Evolutionary conservation across 2,329 filamentous ascomycete species (phyloP), one percentile per base, ranked within the genome.

Genomic region (Diaporthe velutina): DNA sequence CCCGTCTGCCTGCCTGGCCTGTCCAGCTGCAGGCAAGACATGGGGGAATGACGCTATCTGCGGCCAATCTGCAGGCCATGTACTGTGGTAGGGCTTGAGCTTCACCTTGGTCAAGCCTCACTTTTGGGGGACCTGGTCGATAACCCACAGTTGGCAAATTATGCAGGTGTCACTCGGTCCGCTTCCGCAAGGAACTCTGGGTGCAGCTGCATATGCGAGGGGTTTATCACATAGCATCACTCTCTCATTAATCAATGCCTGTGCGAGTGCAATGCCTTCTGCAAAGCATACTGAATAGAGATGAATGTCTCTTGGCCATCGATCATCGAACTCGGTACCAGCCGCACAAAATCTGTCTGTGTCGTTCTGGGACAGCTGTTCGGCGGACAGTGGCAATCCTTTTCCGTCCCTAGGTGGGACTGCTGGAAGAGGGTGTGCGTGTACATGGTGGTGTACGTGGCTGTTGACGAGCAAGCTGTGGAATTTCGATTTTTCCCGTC

Each of bases 131-230:
- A 28, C 67, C 45, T 55, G 60, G 40, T 61, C 55, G 48, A 55
- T 54, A 72, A 64, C 64, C 74, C 73, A 70, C 60, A 42, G 73
- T 72, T 76, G 72, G 74, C 61, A 73, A 73, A 57, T 64, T 64
- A 71, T 76, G 75, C 75, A 76, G 73, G 66, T 76, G 72, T 70
- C 71, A 74, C 52, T 74, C 75, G 75, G 75, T 74, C 73, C 75
- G 75, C 68, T 71, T 74, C 75, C 75, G 73, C 54, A 61, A 22
- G 60, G 67, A 66, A 72, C 67, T 71, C 73, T 68, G 50, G 70
- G 48, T 58, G 68, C 52, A 64, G 68, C 54, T 76, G 73, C 73
- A 76, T 76, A 74, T 76, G 73, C 73, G 55, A 72, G 73, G 70
- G 61, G 66, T n/a, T 42, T 35, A 64, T 64, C 70, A 72, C 64